Conservation (phyloP, 768 basidiomycete species). For the Phylloporus sp. region DNA sequence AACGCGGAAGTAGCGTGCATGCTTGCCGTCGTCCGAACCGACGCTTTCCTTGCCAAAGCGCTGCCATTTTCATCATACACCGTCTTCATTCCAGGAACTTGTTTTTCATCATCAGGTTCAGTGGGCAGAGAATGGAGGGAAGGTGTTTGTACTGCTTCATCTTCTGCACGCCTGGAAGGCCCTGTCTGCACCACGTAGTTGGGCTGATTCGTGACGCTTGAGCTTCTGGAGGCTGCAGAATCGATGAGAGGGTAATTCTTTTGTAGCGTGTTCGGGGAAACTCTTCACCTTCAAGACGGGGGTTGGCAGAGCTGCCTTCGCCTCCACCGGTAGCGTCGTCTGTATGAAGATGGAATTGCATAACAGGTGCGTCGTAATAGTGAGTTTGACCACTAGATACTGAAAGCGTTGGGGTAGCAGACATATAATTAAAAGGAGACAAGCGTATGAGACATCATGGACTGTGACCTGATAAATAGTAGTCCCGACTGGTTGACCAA, state of each 20-base stretch:
- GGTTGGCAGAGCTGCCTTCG: background rate
- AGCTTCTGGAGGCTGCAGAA: background rate
- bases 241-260: background rate
- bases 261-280: no score
- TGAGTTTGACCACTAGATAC: constrained; percentile 32
- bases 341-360: constrained; percentile 16
- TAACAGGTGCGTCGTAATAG: constrained; percentile 46
- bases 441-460: background rate
- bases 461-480: constrained; percentile 19
- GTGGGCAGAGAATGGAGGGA: constrained; percentile 26
- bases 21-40: constrained; percentile 23
- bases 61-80: background rate
- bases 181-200: background rate
- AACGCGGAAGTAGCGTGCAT: constrained; percentile 35
- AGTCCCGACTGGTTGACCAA: constrained; percentile 5
- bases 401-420: constrained; percentile 12
- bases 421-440: constrained; percentile 9
- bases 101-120: constrained; percentile 7
- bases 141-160: constrained; percentile 1
- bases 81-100: background rate
- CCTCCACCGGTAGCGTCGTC: background rate
- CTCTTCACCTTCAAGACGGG: constrained; percentile 2
- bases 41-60: constrained; percentile 15
- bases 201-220: background rate
- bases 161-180: background rate